phyloP scores from a whole-genome alignment of 1,139 yeast genomes.

The Scheffersomyces titani region DNA sequence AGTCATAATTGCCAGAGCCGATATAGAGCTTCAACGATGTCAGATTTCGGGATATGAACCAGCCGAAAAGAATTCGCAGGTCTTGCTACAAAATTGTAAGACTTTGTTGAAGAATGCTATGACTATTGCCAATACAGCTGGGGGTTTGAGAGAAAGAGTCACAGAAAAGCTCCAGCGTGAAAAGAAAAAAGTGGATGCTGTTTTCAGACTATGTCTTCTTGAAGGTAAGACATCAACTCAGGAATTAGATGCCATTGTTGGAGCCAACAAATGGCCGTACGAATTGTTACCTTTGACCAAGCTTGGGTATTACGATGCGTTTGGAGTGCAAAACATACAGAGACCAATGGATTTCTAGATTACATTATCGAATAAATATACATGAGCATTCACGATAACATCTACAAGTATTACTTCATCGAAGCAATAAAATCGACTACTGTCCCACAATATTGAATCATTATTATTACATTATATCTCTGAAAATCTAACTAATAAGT shows the following conservation, averaged over 20 bases:
- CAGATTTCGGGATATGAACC: conserved; percentile 27
- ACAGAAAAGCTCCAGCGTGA: conserved; percentile 45
- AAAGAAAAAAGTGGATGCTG: conserved; percentile 47
- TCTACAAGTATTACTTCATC: background rate
- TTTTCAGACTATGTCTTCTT: conserved; percentile 44
- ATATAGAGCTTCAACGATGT: conserved; percentile 53
- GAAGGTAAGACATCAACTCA: conserved; percentile 36
- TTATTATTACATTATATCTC: background rate
- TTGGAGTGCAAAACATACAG: conserved; percentile 17
- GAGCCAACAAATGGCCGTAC: conserved; percentile 32
- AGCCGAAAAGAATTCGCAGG: conserved; percentile 27
- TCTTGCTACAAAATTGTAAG: conserved; percentile 39
- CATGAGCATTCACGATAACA: background rate
- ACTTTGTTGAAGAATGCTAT: conserved; percentile 49
- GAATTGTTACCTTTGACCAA: conserved; percentile 28
- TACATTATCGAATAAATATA: too few species aligned
- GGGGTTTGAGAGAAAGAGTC: conserved; percentile 52
- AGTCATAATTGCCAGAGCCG: conserved; percentile 51
- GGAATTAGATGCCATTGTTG: conserved; percentile 42
- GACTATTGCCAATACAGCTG: conserved; percentile 45
- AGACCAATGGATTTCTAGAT: background rate
- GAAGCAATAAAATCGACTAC: background rate
- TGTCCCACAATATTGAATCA: background rate
- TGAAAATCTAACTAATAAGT: background rate
- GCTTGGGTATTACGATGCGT: conserved; percentile 30